Evolutionary conservation across 2,329 filamentous ascomycete species (phyloP).

Genomic region (Didymellaceae sp.): DNA sequence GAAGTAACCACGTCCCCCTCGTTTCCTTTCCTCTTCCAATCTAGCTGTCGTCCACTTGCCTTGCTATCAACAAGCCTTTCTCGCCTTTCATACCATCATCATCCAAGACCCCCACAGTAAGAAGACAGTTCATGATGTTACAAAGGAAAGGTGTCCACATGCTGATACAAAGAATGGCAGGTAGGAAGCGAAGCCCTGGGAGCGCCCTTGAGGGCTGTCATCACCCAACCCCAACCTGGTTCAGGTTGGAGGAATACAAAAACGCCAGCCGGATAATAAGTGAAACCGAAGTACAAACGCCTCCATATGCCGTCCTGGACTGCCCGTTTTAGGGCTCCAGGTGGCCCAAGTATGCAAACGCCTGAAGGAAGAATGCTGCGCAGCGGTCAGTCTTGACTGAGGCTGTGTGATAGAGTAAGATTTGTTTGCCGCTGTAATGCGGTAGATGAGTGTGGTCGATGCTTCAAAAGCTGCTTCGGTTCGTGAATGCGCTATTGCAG

Average conservation of each 20-base stretch:
- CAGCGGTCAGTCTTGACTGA: neutral
- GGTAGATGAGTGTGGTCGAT: neutral
- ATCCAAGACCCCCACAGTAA: conserved; percentile 19
- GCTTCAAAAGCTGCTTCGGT: neutral
- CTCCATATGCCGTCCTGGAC: conserved; percentile 3
- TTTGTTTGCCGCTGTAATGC: conserved; percentile 9
- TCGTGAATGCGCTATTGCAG: neutral
- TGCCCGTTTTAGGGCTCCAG: neutral
- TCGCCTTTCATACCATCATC: conserved; percentile 8
- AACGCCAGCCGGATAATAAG: conserved; percentile 1
- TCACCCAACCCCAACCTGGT: conserved; percentile 2
- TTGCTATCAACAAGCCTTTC: neutral
- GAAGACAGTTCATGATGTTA: conserved; percentile 23
- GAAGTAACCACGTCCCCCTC: conserved; percentile 26
- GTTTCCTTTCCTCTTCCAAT: conserved; percentile 2
- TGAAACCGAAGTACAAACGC: conserved; percentile 4
- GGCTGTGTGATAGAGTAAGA: neutral
- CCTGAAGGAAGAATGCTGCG: conserved; percentile 4
- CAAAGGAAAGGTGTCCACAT: conserved; percentile 30
- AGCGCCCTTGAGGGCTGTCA: neutral
- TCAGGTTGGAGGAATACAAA: neutral
- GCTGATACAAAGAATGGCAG: conserved; percentile 29
- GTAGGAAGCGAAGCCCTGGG: conserved; percentile 1
- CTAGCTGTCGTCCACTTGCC: too few species aligned
- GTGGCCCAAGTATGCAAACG: conserved; percentile 15